phyloP scores from a whole-genome alignment of 441 rosid species.

The Sinapis alba region DNA sequence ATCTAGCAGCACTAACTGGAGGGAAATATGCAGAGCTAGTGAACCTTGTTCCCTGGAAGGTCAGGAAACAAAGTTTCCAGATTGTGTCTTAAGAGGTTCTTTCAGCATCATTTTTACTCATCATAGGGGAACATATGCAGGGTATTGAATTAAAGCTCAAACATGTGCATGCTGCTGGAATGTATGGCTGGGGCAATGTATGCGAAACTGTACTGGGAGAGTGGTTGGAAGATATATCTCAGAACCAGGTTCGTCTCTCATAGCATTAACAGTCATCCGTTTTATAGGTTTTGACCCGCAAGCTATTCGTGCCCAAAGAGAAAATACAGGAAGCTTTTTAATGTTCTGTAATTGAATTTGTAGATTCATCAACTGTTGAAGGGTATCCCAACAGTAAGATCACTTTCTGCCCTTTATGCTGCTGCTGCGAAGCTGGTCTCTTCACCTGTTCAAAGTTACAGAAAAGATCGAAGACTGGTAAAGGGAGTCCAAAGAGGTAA shows the following conservation, averaged over 20 bases:
- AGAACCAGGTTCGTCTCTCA: constrained; percentile 75
- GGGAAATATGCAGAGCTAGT: constrained; percentile 96
- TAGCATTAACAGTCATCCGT: constrained; percentile 10
- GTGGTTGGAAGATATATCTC: constrained; percentile 99
- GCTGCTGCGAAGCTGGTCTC: constrained; percentile 91
- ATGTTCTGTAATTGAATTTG: constrained; percentile 25
- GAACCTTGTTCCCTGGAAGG: constrained; percentile 99
- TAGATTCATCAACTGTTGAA: constrained; percentile 79
- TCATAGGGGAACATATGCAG: constrained; percentile 56
- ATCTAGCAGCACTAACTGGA: constrained; percentile 87
- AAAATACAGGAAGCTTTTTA: not conserved
- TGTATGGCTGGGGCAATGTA: constrained; percentile 91
- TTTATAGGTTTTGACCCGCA: constrained; percentile 7
- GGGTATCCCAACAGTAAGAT: constrained; percentile 85
- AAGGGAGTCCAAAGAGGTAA: constrained; percentile 98
- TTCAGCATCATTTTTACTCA: constrained; percentile 27
- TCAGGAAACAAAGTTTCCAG: constrained; percentile 30
- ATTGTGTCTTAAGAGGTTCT: constrained; percentile 11
- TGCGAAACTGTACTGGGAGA: constrained; percentile 91
- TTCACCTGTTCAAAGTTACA: constrained; percentile 88
- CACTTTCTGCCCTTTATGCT: constrained; percentile 78
- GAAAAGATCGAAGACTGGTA: constrained; percentile 81
- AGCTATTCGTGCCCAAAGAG: not conserved
- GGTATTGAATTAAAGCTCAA: constrained; percentile 95
- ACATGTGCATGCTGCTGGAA: constrained; percentile 87